A percentile compares a stretch with the other conserved stretches of the same genome.
phyloP scores from a whole-genome alignment of 495 filamentous ascomycete genomes.

The Collariella sp. region DNA sequence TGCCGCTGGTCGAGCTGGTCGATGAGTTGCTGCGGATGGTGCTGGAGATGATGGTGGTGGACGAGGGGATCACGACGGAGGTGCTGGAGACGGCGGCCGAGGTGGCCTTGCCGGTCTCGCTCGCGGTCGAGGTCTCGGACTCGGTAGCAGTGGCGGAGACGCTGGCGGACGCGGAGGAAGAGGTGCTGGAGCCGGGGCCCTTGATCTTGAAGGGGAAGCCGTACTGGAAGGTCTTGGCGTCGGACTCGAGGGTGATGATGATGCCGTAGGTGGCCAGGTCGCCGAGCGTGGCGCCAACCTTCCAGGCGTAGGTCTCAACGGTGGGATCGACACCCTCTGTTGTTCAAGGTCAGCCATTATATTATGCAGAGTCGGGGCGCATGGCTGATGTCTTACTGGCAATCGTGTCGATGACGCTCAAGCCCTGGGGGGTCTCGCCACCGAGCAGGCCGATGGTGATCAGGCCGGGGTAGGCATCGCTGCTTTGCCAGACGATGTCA shows the following conservation, averaged over 20 bases:
- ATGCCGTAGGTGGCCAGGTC: slow-evolving; percentile 36
- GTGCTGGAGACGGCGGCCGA: not conserved
- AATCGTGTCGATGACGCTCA: slow-evolving; percentile 25
- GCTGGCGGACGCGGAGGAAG: not conserved
- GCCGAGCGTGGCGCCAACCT: slow-evolving; percentile 32
- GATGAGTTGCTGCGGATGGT: slow-evolving; percentile 5
- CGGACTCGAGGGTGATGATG: slow-evolving; percentile 30
- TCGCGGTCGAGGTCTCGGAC: slow-evolving; percentile 9
- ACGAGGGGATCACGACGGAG: slow-evolving; percentile 4
- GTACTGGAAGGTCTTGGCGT: slow-evolving; percentile 40
- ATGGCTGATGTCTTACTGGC: slow-evolving; percentile 28
- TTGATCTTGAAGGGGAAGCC: slow-evolving; percentile 41
- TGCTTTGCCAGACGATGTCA: slow-evolving; percentile 24
- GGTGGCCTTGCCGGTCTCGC: not conserved
- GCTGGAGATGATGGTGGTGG: slow-evolving; percentile 11
- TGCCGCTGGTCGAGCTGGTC: slow-evolving; percentile 10
- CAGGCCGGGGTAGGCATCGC: slow-evolving; percentile 24
- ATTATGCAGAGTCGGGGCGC: not conserved
- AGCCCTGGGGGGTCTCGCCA: slow-evolving; percentile 24
- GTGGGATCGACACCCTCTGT: slow-evolving; percentile 26
- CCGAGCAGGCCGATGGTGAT: slow-evolving; percentile 36
- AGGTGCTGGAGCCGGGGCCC: slow-evolving; percentile 8
- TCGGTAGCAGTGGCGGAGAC: slow-evolving; percentile 5
- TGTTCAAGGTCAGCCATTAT: slow-evolving; percentile 8
- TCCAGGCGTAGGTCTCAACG: slow-evolving; percentile 30